Conservation (phyloP, 352 stramenopile genomes). For the Globisporangium recalcitrans region DNA sequence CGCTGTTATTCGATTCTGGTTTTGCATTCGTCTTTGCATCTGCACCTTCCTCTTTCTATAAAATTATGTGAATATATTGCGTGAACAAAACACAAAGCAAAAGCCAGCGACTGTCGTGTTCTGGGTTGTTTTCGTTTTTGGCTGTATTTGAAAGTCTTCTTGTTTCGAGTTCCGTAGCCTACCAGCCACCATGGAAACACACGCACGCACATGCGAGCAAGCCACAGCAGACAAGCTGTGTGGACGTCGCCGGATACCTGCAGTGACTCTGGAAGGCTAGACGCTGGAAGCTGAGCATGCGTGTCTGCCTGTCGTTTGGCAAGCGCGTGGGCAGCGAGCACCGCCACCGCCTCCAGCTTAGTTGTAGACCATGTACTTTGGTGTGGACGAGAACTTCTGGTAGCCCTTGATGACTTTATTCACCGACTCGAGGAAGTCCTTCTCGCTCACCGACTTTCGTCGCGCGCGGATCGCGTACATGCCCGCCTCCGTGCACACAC, state of each 20-base stretch:
- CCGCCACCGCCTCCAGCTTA: conserved; percentile 32
- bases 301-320: not conserved
- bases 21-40: not conserved
- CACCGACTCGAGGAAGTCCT: conserved; percentile 99
- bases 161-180: not conserved
- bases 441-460: conserved; percentile 98
- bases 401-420: conserved; percentile 99
- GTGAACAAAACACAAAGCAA: conserved; percentile 1
- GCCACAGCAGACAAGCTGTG: not conserved
- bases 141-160: conserved; percentile 1
- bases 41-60: conserved; percentile 4
- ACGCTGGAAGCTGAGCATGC: not conserved
- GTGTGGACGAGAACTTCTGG: conserved; percentile 99
- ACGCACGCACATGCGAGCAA: not conserved
- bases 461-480: conserved; percentile 98
- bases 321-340: not conserved
- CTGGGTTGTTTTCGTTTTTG: not conserved
- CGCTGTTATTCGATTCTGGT: not conserved
- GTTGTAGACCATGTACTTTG: conserved; percentile 99
- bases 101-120: not conserved
- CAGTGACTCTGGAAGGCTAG: not conserved
- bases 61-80: conserved; percentile 20
- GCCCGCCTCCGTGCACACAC: conserved; percentile 98
- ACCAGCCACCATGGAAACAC: not conserved
- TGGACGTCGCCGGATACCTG: not conserved